A percentile compares a stretch with the other conserved stretches of the same genome.
phyloP scores from a whole-genome alignment of 2,329 filamentous ascomycete species.

The Penicillium crustosum region DNA sequence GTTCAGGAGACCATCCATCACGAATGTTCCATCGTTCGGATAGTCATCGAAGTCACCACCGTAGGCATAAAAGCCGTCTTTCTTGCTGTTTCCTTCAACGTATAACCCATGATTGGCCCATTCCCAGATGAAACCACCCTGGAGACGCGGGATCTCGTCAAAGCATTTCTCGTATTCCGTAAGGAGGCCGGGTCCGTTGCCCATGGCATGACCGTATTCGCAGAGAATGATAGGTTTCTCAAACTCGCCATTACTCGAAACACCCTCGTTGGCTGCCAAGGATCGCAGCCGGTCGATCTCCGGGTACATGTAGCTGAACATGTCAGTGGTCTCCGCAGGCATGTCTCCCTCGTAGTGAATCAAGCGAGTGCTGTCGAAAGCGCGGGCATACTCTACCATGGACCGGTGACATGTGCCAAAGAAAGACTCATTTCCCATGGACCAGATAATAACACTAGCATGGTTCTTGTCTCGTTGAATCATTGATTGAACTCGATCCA shows the following conservation, averaged over 20 bases:
- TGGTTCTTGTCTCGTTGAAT: slow-evolving; percentile 71
- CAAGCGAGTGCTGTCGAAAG: slow-evolving; percentile 57
- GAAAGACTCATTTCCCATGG: slow-evolving; percentile 71
- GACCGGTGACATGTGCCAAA: slow-evolving; percentile 67
- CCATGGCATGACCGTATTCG: slow-evolving; percentile 65
- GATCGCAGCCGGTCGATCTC: slow-evolving; percentile 52
- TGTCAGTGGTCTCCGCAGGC: slow-evolving; percentile 60
- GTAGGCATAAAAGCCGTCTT: slow-evolving; percentile 56
- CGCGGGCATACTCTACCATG: slow-evolving; percentile 65
- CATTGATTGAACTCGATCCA: slow-evolving; percentile 65
- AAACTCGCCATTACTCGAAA: slow-evolving; percentile 43
- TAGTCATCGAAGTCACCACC: slow-evolving; percentile 62
- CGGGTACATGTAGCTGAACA: slow-evolving; percentile 69
- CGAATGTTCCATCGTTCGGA: slow-evolving; percentile 61
- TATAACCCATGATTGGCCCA: slow-evolving; percentile 64
- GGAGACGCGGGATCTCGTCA: slow-evolving; percentile 58
- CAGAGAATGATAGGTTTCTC: slow-evolving; percentile 47
- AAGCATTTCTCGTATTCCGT: slow-evolving; percentile 68
- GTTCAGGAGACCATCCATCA: slow-evolving; percentile 57
- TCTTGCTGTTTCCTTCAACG: slow-evolving; percentile 26
- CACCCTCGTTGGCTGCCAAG: slow-evolving; percentile 43
- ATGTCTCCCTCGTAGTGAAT: slow-evolving; percentile 68
- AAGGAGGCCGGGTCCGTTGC: slow-evolving; percentile 69
- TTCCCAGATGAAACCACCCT: slow-evolving; percentile 68
- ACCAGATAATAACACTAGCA: slow-evolving; percentile 70